A percentile compares a stretch with the other conserved stretches of the same genome.
phyloP scores from a whole-genome alignment of 2,329 filamentous ascomycete genomes.

The Ascochyta fabae region DNA sequence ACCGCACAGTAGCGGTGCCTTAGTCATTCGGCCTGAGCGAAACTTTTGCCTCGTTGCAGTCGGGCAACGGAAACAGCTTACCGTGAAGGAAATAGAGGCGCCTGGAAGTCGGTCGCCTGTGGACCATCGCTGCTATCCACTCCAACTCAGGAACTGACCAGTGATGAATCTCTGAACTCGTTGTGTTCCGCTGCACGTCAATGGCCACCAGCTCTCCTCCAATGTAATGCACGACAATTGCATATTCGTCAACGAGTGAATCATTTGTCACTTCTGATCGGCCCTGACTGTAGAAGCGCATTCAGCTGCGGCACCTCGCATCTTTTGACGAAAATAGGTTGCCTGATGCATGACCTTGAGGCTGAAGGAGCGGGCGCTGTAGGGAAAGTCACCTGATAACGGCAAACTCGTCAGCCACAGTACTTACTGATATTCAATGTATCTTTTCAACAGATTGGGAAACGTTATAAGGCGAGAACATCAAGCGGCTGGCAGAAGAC shows the following conservation, averaged over 20 bases:
- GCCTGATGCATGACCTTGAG: constrained; percentile 13
- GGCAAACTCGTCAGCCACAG: background rate
- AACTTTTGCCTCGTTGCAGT: constrained; percentile 18
- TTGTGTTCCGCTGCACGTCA: constrained; percentile 9
- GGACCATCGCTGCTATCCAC: constrained; percentile 15
- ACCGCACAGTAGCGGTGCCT: constrained; percentile 7
- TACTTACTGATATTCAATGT: background rate
- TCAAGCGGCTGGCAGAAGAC: background rate
- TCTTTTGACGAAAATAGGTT: constrained; percentile 30
- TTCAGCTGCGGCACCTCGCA: constrained; percentile 15
- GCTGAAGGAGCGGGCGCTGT: background rate
- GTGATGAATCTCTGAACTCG: constrained; percentile 4
- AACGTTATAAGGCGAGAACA: background rate
- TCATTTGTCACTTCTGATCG: constrained; percentile 7
- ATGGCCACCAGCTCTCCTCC: background rate
- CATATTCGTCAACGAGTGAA: background rate
- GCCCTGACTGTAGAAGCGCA: constrained; percentile 1
- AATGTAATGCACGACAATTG: background rate
- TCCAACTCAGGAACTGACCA: constrained; percentile 25
- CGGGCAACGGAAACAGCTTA: constrained; percentile 14
- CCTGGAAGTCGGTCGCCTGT: constrained; percentile 18
- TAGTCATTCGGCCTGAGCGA: constrained; percentile 22
- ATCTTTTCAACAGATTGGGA: constrained; percentile 11
- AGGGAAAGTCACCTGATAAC: background rate
- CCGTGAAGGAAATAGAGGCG: constrained; percentile 12